Conservation (phyloP, 2,329 filamentous ascomycete genomes). For the Apiospora hydei region DNA sequence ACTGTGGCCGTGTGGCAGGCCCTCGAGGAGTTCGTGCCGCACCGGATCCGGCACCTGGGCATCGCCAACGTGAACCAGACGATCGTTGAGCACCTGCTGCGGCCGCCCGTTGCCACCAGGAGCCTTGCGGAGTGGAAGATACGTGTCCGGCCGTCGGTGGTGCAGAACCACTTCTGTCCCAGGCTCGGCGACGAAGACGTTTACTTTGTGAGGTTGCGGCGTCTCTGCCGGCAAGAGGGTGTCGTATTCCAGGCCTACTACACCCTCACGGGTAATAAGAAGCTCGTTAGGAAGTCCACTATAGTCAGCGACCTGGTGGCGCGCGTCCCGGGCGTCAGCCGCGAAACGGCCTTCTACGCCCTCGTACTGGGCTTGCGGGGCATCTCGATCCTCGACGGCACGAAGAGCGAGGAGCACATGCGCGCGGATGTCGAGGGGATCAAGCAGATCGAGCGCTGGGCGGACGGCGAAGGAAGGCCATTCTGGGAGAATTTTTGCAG, state of each 20-base stretch:
- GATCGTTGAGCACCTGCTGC: constrained; percentile 60
- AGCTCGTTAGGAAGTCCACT: constrained; percentile 42
- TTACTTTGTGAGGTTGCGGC: constrained; percentile 54
- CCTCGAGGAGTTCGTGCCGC: constrained; percentile 71
- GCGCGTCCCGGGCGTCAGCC: constrained; percentile 42
- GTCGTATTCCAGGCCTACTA: constrained; percentile 63
- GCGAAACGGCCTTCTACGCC: constrained; percentile 54
- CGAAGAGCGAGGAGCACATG: constrained; percentile 56
- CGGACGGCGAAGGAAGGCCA: constrained; percentile 48
- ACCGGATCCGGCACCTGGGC: constrained; percentile 70
- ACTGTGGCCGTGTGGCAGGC: constrained; percentile 71
- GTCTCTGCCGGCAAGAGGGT: constrained; percentile 50
- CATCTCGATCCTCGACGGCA: constrained; percentile 55
- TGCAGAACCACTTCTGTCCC: constrained; percentile 76
- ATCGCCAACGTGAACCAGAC: constrained; percentile 76
- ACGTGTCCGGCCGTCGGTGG: constrained; percentile 57
- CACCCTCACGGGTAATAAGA: constrained; percentile 57
- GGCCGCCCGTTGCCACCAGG: constrained; percentile 24
- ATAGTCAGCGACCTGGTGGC: constrained; percentile 61
- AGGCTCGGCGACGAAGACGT: constrained; percentile 53
- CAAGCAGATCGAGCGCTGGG: constrained; percentile 49
- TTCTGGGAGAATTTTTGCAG: not conserved
- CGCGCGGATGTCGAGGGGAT: constrained; percentile 54
- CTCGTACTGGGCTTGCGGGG: constrained; percentile 56
- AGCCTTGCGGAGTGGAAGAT: constrained; percentile 27